Base-by-base conservation (phyloP, 352 stramenopile species). In the Phytophthora colocasiae region DNA sequence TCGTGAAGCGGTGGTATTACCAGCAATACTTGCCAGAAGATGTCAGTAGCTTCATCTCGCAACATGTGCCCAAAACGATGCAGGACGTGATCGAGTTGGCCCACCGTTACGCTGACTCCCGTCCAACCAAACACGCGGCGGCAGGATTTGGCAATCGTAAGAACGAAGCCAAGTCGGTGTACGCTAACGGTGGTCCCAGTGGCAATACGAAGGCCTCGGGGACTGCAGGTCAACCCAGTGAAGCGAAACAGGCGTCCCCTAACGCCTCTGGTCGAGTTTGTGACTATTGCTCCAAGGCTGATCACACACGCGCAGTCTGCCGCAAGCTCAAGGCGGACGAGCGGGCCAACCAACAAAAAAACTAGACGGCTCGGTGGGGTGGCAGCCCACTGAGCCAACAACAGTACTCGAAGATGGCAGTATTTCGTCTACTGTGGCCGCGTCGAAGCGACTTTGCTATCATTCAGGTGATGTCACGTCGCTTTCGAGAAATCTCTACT, bases 261-360 rank as follows among this genome's bases (percentile, higher is more conserved):
- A 17, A 45, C n/a, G n/a, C 19, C 39, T 45, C 39, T 9, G 39
- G n/a, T 11, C 40, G 40, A 46, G 40, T 29, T 5, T 46, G 17
- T 46, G n/a, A 12, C 9, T 46, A 46, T 15, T 46, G 40, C n/a
- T 6, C 15, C 10, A 27, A 27, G 0, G 1, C n/a, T 27, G 40
- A 1, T 2, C 40, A 46, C 17, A 46, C 40, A 46, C 40, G 17
- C 4, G 17, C 1, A 1, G 4, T 46, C 1, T 46, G 17, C 17
- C 40, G 40, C 6, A 46, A 46, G n/a, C 2, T 46, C 40, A 46
- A 46, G 40, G 17, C n/a, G 40, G 40, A 46, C n/a, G 17, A 46
- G 17, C 40, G 40, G n/a, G 15, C 17, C n/a, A 46, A 46, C 12
- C 40, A 46, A 46, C n/a, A 41, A 41, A 45, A 45, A 46, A 46